Evolutionary conservation across 1,139 yeast species (phyloP), one percentile per base, ranked within the genome.

Genomic region (Saccharomyces hybrid): DNA sequence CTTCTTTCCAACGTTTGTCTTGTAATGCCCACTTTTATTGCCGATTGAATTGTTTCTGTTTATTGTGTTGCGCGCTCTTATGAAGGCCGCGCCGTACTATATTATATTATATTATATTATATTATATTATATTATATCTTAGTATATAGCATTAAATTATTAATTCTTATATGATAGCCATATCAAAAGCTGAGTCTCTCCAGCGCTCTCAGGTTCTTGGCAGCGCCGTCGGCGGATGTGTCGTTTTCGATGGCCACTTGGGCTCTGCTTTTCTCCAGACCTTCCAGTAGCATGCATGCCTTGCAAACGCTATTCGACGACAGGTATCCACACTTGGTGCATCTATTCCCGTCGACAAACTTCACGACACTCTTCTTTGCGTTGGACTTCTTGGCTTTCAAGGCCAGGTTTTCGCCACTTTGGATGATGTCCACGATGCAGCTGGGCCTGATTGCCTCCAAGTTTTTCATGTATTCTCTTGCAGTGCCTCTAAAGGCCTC

Each of bases 401-500:
- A 73, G 42, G 80, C 84, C 63, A 93, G 81, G 62, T 84, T 86
- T 70, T 95, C 99, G 46, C 99, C 99, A 62, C 96, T 87, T 63
- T 88, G 86, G 47, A 95, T 95, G 55, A 93, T 88, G 72, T 95
- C 99, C 71, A 93, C 83, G 56, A 95, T 93, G 66, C 97, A 87
- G 29, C 95, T 85, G 4, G 99, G 97, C 63, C 98, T 78, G 1
- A 91, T 83, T 2, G 95, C 82, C 67, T 93, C 99, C 55, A 95
- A 74, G 57, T 90, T 88, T 70, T 93, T 93, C 75, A 95, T 82
- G 44, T 93, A 76, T 56, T 90, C 93, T 64, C 99, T 79, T 0
- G 99, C 97, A 0, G 99, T 95, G 9, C 99, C 99, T 62, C 99
- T 77, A 67, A 95, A 95, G 0, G 99, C 98, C 69, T 95, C 99